Percentiles rank a stretch among this genome's conserved stretches.
Conservation (phyloP, 371 early-diverging fungal genomes). For the Fennellomyces sp. region DNA sequence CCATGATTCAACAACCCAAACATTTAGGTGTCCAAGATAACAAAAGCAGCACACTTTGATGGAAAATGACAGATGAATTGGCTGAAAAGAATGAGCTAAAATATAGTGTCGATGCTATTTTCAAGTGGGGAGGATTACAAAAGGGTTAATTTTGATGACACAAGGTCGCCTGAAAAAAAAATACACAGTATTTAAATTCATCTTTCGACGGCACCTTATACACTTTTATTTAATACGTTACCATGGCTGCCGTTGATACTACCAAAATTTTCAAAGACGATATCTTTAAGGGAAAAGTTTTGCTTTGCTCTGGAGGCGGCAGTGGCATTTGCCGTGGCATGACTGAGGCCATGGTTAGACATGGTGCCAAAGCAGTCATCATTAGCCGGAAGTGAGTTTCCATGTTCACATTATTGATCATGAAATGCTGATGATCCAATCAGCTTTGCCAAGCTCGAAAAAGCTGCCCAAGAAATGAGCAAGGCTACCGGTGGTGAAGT, state of each 20-base stretch:
- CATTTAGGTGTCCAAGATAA: too few species aligned
- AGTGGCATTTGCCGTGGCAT: slow-evolving; percentile 82
- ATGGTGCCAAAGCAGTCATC: slow-evolving; percentile 76
- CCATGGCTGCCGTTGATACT: slow-evolving; percentile 33
- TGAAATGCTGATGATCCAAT: not conserved
- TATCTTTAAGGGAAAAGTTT: slow-evolving; percentile 46
- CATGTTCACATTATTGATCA: too few species aligned
- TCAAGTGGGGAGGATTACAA: too few species aligned
- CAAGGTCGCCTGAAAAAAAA: too few species aligned
- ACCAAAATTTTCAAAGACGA: slow-evolving; percentile 43
- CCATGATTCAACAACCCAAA: too few species aligned
- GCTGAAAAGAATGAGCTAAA: too few species aligned
- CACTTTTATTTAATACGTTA: not conserved
- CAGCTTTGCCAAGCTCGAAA: slow-evolving; percentile 61
- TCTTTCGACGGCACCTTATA: too few species aligned
- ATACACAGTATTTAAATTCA: too few species aligned
- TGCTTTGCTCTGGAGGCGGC: slow-evolving; percentile 52
- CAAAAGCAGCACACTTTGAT: too few species aligned
- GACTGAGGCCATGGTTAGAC: slow-evolving; percentile 76
- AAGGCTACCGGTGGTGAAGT: slow-evolving; percentile 58
- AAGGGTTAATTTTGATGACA: too few species aligned
- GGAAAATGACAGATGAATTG: too few species aligned
- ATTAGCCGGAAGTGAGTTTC: slow-evolving; percentile 58
- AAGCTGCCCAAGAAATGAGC: slow-evolving; percentile 69
- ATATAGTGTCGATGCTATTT: too few species aligned